Evolutionary conservation across 2,329 filamentous ascomycete genomes (phyloP), one percentile per base, ranked within the genome.

Genomic region (Monilinia vaccinii-corymbosi): DNA sequence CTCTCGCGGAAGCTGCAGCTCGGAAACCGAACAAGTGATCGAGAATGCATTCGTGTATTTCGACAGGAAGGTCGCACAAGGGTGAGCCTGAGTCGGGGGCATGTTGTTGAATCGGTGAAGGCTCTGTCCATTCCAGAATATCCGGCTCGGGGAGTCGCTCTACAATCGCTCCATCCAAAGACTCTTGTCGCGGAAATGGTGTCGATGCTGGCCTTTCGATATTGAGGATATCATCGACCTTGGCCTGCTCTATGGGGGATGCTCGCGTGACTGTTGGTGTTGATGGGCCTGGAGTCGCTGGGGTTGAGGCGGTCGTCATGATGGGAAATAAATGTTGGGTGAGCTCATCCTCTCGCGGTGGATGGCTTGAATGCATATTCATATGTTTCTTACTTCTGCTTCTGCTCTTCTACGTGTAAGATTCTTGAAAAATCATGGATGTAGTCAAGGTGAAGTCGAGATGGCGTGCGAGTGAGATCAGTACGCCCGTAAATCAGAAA

Each of bases 21-120:
- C 84, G 80, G 61, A 86, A 84, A 4, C 86, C 87, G 67, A 89
- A 88, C 2, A 89, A 74, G 65, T 88, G 81, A 70, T 90, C 87
- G 16, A 90, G 75, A 58, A 90, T 85, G 59, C 81, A 82, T 67
- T 89, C 86, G 69, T 89, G 86, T 14, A 91, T 87, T 71, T 90
- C 87, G 59, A 81, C 78, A 1, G 87, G 87, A 1, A 89, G 75
- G 63, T 82, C 60, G 38, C 57, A 64, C 21, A 72, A 59, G n/a
- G 63, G 47, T 18, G 65, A 66, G 16, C 40, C 38, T n/a, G 36
- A 31, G 28, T 58, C 31, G 18, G 47, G 46, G 18, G 36, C 46
- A 28, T 57, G 40, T 36, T 46, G 44, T 51, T 51, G 52, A 31
- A 47, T 44, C 10, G 50, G 51, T 16, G 58, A 40, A 36, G 50